phyloP scores from a whole-genome alignment of 768 basidiomycete species.

The Tylopilus balloui region DNA sequence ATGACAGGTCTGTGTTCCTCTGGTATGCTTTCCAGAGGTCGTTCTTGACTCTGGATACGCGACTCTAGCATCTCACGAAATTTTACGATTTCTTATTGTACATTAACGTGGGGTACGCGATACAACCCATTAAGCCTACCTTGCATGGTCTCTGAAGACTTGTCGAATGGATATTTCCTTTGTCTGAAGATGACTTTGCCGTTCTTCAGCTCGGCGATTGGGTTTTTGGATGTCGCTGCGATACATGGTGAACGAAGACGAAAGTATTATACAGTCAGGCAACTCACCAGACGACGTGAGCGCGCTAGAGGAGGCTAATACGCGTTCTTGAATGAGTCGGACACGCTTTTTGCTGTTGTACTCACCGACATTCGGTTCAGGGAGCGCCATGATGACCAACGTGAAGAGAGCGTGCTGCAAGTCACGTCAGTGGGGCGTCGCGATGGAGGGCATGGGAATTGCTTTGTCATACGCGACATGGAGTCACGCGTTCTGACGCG shows the following conservation, averaged over 20 bases:
- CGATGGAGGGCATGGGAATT: conserved; percentile 27
- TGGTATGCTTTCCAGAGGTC: conserved; percentile 56
- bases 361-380: conserved; percentile 17
- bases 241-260: not conserved
- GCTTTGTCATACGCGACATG: conserved; percentile 34
- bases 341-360: conserved; percentile 3
- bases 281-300: conserved; percentile 17
- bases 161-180: conserved; percentile 69
- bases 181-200: conserved; percentile 75
- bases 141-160: conserved; percentile 77
- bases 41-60: conserved; percentile 42
- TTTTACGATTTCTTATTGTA: conserved; percentile 59
- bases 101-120: not conserved
- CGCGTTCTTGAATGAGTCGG: not conserved
- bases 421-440: conserved; percentile 26
- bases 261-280: not conserved
- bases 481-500: conserved; percentile 49
- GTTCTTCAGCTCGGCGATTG: conserved; percentile 65
- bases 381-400: conserved; percentile 20
- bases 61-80: conserved; percentile 70
- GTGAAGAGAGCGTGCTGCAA: conserved; percentile 7
- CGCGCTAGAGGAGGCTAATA: conserved; percentile 12
- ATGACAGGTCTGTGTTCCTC: conserved; percentile 69
- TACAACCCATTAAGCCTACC: conserved; percentile 39
- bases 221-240: conserved; percentile 37